Conservation (phyloP, 805 yeast genomes). For the Kodamaea neixiangensis region DNA sequence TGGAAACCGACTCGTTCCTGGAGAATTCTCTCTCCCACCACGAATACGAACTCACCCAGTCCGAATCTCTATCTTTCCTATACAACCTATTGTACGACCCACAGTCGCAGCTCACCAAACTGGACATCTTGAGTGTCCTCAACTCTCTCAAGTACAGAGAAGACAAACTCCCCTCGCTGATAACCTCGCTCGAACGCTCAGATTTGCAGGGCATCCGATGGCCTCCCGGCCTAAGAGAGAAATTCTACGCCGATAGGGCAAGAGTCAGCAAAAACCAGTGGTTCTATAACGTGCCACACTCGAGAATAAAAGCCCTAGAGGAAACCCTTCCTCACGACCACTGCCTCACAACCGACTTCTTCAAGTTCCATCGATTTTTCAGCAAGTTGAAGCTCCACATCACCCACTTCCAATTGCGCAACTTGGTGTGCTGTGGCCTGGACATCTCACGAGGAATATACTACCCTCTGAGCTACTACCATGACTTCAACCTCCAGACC, state of each 20-base stretch:
- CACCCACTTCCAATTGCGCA: slow-evolving; percentile 59
- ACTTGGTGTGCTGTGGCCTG: slow-evolving; percentile 45
- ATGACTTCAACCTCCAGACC: slow-evolving; percentile 30
- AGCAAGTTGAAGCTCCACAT: slow-evolving; percentile 49
- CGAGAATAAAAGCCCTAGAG: slow-evolving; percentile 32
- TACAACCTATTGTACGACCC: slow-evolving; percentile 42
- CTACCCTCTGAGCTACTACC: slow-evolving; percentile 39
- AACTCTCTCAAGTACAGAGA: slow-evolving; percentile 40
- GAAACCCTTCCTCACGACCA: not conserved
- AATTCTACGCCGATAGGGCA: slow-evolving; percentile 34
- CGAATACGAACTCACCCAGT: slow-evolving; percentile 41
- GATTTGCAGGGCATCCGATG: slow-evolving; percentile 42
- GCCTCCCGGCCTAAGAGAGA: slow-evolving; percentile 33
- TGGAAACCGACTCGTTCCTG: not conserved
- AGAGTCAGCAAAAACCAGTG: slow-evolving; percentile 38
- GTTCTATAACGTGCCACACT: slow-evolving; percentile 40
- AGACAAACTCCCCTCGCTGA: slow-evolving; percentile 26
- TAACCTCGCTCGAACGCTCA: slow-evolving; percentile 9
- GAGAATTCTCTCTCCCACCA: slow-evolving; percentile 11
- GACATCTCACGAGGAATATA: slow-evolving; percentile 37
- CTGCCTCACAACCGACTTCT: slow-evolving; percentile 36
- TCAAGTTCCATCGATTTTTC: slow-evolving; percentile 40
- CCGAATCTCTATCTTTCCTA: slow-evolving; percentile 42
- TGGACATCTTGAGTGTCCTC: slow-evolving; percentile 38
- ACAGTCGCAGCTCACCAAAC: slow-evolving; percentile 30